Evolutionary conservation across 1,284 basidiomycete species (phyloP).

Genomic region (Stygiomarasmius scandens): DNA sequence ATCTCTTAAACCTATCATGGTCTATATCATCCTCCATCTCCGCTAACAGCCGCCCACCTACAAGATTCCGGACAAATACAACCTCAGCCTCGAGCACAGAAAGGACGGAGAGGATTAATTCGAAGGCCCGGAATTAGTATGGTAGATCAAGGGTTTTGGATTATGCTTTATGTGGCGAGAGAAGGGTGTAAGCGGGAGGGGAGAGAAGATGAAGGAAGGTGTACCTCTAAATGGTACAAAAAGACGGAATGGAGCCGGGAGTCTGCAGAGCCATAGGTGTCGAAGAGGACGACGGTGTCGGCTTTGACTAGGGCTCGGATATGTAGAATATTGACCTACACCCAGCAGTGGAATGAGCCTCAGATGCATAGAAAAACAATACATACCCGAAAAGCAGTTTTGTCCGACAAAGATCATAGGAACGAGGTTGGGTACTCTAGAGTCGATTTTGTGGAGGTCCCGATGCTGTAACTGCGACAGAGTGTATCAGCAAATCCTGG

Average conservation of each 20-base stretch:
- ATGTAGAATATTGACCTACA: conserved; percentile 89
- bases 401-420: conserved; percentile 91
- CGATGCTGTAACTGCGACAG: conserved; percentile 88
- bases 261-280: conserved; percentile 85
- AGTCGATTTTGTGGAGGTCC: conserved; percentile 97
- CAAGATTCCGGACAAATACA: conserved; percentile 85
- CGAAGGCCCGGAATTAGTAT: conserved; percentile 92
- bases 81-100: conserved; percentile 93
- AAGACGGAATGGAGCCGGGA: conserved; percentile 85
- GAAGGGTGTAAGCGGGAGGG: conserved; percentile 16
- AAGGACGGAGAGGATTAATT: conserved; percentile 87
- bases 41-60: conserved; percentile 85
- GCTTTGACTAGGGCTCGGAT: conserved; percentile 94
- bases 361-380: conserved; percentile 12
- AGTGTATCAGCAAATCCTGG: conserved; percentile 9
- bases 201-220: conserved; percentile 21
- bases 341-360: conserved; percentile 9
- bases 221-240: conserved; percentile 85
- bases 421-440: conserved; percentile 89
- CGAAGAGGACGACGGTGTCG: conserved; percentile 91
- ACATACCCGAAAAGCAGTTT: conserved; percentile 84
- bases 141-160: conserved; percentile 65
- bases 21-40: conserved; percentile 94
- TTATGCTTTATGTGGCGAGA: conserved; percentile 82
- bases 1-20: conserved; percentile 86